A percentile compares a stretch with the other conserved stretches of the same genome.
phyloP scores from a whole-genome alignment of 2,329 filamentous ascomycete species.

The Colletotrichum horii region DNA sequence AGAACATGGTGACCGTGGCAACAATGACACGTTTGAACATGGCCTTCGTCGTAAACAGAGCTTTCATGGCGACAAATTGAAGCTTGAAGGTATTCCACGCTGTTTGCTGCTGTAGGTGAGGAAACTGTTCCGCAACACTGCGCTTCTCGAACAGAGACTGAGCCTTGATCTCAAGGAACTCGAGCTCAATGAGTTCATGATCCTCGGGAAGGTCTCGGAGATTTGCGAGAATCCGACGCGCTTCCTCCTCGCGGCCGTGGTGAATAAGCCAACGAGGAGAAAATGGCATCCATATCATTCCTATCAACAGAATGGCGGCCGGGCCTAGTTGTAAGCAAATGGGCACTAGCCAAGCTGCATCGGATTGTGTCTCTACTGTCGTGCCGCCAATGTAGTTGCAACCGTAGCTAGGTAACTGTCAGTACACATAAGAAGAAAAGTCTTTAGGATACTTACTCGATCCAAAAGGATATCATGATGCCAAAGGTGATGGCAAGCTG shows the following conservation, averaged over 20 bases:
- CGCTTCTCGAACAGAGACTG: slow-evolving; percentile 80
- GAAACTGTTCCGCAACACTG: slow-evolving; percentile 70
- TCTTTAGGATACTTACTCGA: slow-evolving; percentile 46
- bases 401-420: slow-evolving; percentile 36
- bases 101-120: slow-evolving; percentile 64
- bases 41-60: slow-evolving; percentile 67
- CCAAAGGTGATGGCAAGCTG: slow-evolving; percentile 65
- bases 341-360: slow-evolving; percentile 77
- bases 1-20: slow-evolving; percentile 60
- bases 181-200: slow-evolving; percentile 73
- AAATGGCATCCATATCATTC: slow-evolving; percentile 83
- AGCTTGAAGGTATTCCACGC: slow-evolving; percentile 69
- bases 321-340: slow-evolving; percentile 75
- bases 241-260: slow-evolving; percentile 72
- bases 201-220: slow-evolving; percentile 67
- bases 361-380: slow-evolving; percentile 52
- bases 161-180: slow-evolving; percentile 84
- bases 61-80: slow-evolving; percentile 70
- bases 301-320: slow-evolving; percentile 67
- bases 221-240: slow-evolving; percentile 63
- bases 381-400: slow-evolving; percentile 70
- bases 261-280: slow-evolving; percentile 78
- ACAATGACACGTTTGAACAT: slow-evolving; percentile 73
- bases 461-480: slow-evolving; percentile 70
- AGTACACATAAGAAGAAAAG: not conserved